Evolutionary conservation across 1,139 yeast genomes (phyloP).

Genomic region (Taiozyma sp.): DNA sequence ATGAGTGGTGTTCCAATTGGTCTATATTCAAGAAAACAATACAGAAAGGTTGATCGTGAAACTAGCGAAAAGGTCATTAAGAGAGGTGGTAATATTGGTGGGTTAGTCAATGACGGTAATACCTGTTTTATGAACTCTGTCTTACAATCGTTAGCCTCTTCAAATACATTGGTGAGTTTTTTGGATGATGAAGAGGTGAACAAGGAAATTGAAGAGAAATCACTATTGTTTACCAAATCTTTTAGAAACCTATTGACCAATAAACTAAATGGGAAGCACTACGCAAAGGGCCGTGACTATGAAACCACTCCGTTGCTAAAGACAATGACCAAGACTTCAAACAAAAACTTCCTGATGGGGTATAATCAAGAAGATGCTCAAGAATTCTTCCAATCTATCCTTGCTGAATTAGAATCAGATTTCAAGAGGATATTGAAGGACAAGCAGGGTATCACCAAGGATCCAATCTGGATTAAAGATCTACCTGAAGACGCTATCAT

Average conservation of each 20-base stretch:
- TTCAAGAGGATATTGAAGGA: slow-evolving; percentile 19
- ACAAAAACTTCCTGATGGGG: slow-evolving; percentile 69
- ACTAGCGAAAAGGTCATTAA: slow-evolving; percentile 31
- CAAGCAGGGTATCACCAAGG: slow-evolving; percentile 3
- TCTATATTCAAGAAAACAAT: slow-evolving; percentile 11
- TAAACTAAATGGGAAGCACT: slow-evolving; percentile 52
- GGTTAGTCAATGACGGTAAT: slow-evolving; percentile 84
- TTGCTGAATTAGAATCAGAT: slow-evolving; percentile 71
- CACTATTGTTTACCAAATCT: slow-evolving; percentile 47
- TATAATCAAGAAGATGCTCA: slow-evolving; percentile 95
- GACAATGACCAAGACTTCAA: slow-evolving; percentile 77
- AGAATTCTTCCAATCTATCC: slow-evolving; percentile 81
- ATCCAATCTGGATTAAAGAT: slow-evolving; percentile 24
- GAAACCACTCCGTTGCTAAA: slow-evolving; percentile 61
- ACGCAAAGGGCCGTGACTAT: slow-evolving; percentile 50
- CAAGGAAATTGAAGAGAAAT: slow-evolving; percentile 23
- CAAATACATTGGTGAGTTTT: slow-evolving; percentile 55
- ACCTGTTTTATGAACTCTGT: slow-evolving; percentile 94
- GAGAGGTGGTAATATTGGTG: slow-evolving; percentile 77
- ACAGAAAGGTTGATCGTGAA: slow-evolving; percentile 8
- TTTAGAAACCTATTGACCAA: slow-evolving; percentile 42
- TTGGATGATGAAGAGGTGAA: slow-evolving; percentile 36
- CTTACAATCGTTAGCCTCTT: slow-evolving; percentile 77
- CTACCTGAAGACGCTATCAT: slow-evolving; percentile 29
- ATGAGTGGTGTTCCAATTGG: slow-evolving; percentile 8